phyloP scores from a whole-genome alignment of 2,329 filamentous ascomycete species.

The Lanzia echinophila region DNA sequence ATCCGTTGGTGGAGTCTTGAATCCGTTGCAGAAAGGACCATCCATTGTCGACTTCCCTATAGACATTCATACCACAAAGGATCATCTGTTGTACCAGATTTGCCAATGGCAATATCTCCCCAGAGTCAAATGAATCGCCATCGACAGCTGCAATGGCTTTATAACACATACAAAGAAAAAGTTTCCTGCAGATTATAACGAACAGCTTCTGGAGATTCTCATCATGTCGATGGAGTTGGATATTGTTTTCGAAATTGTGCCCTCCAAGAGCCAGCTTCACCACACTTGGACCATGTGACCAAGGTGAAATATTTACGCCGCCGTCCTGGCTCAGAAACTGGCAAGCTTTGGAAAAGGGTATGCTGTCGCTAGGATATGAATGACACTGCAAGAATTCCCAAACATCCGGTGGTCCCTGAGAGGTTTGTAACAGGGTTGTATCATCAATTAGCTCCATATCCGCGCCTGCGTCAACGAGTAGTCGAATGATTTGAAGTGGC shows the following conservation, averaged over 20 bases:
- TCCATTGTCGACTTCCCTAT: not conserved
- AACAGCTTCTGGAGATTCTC: not conserved
- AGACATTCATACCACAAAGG: no score
- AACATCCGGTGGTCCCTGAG: not conserved
- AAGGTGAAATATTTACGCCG: not conserved
- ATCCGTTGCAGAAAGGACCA: not conserved
- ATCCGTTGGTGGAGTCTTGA: no score
- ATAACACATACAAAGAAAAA: not conserved
- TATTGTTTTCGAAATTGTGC: not conserved
- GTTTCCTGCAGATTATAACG: no score
- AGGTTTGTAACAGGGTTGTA: not conserved
- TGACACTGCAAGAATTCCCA: not conserved
- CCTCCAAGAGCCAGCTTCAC: not conserved
- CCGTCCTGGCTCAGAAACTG: no score
- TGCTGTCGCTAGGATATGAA: not conserved
- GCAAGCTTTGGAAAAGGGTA: not conserved
- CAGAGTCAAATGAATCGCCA: no score
- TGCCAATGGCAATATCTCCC: no score
- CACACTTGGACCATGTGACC: not conserved
- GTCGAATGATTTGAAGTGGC: not conserved
- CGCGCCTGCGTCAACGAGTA: not conserved
- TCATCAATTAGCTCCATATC: not conserved
- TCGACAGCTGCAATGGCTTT: not conserved
- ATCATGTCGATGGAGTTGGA: not conserved
- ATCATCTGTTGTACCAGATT: no score